Base-by-base conservation (phyloP, 441 rosid genomes). In the Populus trichocarpa region DNA sequence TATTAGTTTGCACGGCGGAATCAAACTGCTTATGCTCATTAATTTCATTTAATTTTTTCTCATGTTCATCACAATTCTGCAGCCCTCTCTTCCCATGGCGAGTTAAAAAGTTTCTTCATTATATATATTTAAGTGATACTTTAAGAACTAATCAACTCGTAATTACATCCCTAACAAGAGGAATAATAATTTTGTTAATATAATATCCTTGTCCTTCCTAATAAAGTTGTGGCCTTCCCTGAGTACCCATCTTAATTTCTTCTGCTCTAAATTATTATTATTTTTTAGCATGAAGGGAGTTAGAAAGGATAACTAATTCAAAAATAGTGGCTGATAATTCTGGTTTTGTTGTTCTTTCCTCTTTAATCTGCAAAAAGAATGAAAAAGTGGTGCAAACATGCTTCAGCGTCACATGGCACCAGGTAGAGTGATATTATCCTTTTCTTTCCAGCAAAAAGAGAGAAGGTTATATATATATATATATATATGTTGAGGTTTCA, bases 321-420 rank as follows among this genome's bases (percentile, higher is more conserved):
- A 78, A 32, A 65, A 71, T 72, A 11, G 76, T 66, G 80, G 75
- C 76, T 32, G 71, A 71, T 46, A 70, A 70, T 67, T 69, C 33
- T 3, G 50, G 71, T 11, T 57, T 9, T 30, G 32, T 30, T 42
- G 6, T 36, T 23, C 9, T 42, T 61, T 66, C 23, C 25, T 32
- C 22, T 72, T 30, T 30, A n/a, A 12, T 46, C 6, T 46, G 75
- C 16, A 4, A 22, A 65, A 66, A 65, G 20, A 32, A 75, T 30
- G 18, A 20, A 16, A 40, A 75, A 50, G 78, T 59, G 23, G 6
- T 42, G 28, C 25, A 69, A 33, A 66, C 46, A 40, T 75, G 64
- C 76, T 36, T 36, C 59, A 22, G 65, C 20, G n/a, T 59, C 75
- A 59, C 50, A 32, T 61, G 18, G 35, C 67, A 36, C 36, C 0